phyloP scores from a whole-genome alignment of 805 yeast genomes.

The Spathaspora sp. region DNA sequence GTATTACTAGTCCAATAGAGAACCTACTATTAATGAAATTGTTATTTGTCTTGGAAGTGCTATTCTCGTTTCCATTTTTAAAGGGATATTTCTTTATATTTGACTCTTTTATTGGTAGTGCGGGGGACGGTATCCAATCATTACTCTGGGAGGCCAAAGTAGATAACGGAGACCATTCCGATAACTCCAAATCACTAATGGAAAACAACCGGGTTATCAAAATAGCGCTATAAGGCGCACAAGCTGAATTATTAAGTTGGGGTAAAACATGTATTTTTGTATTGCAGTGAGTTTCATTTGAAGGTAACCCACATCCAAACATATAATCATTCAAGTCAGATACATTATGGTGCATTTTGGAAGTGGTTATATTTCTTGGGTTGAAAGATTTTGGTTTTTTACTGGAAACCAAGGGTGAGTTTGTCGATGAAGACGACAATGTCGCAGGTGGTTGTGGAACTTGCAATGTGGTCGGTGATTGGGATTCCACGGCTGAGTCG shows the following conservation, averaged over 20 bases:
- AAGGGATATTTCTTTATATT: conserved; percentile 10
- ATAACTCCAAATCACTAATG: conserved; percentile 26
- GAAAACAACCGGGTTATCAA: conserved; percentile 45
- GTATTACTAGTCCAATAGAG: conserved; percentile 47
- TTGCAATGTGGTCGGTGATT: background rate
- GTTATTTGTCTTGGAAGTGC: conserved; percentile 4
- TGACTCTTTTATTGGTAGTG: conserved; percentile 27
- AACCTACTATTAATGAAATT: conserved; percentile 33
- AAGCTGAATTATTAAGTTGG: conserved; percentile 31
- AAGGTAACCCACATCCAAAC: conserved; percentile 56
- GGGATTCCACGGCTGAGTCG: conserved; percentile 28
- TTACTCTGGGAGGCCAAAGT: background rate
- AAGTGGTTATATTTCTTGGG: conserved; percentile 18
- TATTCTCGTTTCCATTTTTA: conserved; percentile 1
- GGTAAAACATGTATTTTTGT: conserved; percentile 50
- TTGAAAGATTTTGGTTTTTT: background rate
- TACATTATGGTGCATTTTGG: conserved; percentile 35
- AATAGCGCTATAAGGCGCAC: conserved; percentile 30
- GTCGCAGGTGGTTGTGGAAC: background rate
- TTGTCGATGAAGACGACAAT: background rate
- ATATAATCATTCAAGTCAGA: conserved; percentile 48
- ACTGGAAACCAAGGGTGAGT: background rate
- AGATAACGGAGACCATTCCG: background rate
- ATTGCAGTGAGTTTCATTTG: conserved; percentile 39
- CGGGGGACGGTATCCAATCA: conserved; percentile 43